A percentile compares a stretch with the other conserved stretches of the same genome.
phyloP scores from a whole-genome alignment of 2,329 filamentous ascomycete genomes.

The Aspergillus sp. region DNA sequence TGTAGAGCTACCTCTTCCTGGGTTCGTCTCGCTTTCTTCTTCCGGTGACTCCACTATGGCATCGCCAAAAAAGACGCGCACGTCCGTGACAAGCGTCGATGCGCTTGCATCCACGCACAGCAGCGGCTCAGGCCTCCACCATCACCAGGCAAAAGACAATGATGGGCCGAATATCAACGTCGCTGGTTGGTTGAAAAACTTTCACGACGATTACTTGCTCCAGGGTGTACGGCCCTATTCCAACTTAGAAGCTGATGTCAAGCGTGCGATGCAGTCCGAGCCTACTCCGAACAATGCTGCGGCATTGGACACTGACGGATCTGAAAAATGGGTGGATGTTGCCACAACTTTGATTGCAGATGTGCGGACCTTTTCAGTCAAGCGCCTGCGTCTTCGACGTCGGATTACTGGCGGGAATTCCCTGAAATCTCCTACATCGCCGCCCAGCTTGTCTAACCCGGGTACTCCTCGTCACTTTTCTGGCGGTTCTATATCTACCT shows the following conservation, averaged over 20 bases:
- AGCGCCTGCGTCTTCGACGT: slow-evolving; percentile 59
- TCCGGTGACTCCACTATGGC: slow-evolving; percentile 51
- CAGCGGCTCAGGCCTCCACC: slow-evolving; percentile 41
- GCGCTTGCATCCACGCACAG: slow-evolving; percentile 51
- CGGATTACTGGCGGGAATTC: slow-evolving; percentile 38
- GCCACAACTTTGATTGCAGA: slow-evolving; percentile 63
- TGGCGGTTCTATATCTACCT: slow-evolving; percentile 28
- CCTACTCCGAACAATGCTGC: slow-evolving; percentile 48
- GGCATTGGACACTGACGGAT: slow-evolving; percentile 36
- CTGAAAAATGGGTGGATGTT: slow-evolving; percentile 60
- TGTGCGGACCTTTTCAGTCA: slow-evolving; percentile 58
- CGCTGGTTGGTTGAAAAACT: slow-evolving; percentile 60
- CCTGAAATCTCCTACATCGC: slow-evolving; percentile 28
- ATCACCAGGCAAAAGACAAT: slow-evolving; percentile 36
- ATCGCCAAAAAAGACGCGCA: slow-evolving; percentile 49
- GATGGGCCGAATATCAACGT: slow-evolving; percentile 59
- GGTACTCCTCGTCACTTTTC: slow-evolving; percentile 33
- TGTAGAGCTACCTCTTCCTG: slow-evolving; percentile 61
- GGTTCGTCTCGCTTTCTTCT: slow-evolving; percentile 53
- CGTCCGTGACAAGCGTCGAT: slow-evolving; percentile 58
- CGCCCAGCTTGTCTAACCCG: slow-evolving; percentile 26
- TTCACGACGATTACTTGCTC: slow-evolving; percentile 63
- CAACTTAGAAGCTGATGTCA: slow-evolving; percentile 58
- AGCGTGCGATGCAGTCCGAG: slow-evolving; percentile 60
- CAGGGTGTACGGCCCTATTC: slow-evolving; percentile 62